Base-by-base conservation (phyloP, 2,329 filamentous ascomycete species). In the Ophiostoma triangulosporum region DNA sequence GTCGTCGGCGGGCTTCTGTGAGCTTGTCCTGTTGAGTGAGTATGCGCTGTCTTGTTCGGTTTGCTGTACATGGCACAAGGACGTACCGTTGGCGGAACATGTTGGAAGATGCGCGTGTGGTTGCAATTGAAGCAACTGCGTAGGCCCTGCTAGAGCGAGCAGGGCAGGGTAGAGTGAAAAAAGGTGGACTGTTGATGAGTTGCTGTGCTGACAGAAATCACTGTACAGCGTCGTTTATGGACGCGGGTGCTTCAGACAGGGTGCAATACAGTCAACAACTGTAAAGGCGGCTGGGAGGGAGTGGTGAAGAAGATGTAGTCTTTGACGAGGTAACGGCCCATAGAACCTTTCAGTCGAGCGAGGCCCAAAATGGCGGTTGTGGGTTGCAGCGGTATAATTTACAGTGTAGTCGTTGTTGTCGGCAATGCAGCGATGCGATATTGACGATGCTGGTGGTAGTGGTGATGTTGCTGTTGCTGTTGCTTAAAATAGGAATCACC, bases 1-100 rank as follows among this genome's bases (percentile, higher is more conserved):
- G 63, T 90, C 87, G 65, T 90, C 86, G 66, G 81, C 83, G 54
- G 89, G 89, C 73, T 95, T 95, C 68, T 89, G 86, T 54, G 86
- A 82, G 67, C 80, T 88, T 64, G 79, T 86, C 70, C 84, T 87
- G 45, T 15, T 12, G 3, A 56, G 43, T 48, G 15, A 56, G 54
- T 29, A 36, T n/a, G 9, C 17, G 48, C 5, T 22, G 14, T 26
- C 3, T 14, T 2, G 35, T 14, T 6, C 33, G 33, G 33, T n/a
- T 14, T 6, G 33, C 11, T n/a, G 33, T 12, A 35, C 4, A n/a
- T 6, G 14, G 35, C 15, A 3, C 4, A 7, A 14, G 22, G 32
- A 57, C 64, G 50, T 57, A 67, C 65, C 65, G 63, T 62, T 67
- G 65, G 48, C 65, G 60, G 58, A 68, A 67, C 65, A 68, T 68